Conservation (phyloP, 2,329 filamentous ascomycete genomes). For the Plectosphaerella cucumerina region DNA sequence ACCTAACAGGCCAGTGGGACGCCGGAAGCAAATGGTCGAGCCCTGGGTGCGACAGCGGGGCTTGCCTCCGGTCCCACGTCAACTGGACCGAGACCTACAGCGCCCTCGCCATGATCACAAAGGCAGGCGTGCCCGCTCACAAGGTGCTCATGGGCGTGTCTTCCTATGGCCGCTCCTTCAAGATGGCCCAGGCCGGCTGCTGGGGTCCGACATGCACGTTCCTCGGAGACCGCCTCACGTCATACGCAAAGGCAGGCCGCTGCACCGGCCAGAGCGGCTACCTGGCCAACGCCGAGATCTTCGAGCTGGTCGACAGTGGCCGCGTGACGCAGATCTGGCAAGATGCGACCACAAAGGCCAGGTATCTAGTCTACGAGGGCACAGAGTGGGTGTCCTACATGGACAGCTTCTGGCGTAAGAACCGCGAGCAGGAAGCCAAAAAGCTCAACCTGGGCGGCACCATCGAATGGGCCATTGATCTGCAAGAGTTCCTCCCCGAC, state of each 20-base stretch:
- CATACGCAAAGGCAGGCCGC: conserved; percentile 15
- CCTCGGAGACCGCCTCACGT: conserved; percentile 14
- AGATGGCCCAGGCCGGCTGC: conserved; percentile 23
- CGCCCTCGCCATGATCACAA: conserved; percentile 24
- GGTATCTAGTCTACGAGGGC: conserved; percentile 14
- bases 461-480: conserved; percentile 5
- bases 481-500: conserved; percentile 1
- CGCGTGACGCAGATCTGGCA: no score
- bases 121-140: conserved; percentile 22
- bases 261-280: conserved; percentile 24
- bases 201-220: conserved; percentile 18
- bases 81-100: conserved; percentile 30
- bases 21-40: conserved; percentile 4
- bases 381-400: conserved; percentile 27
- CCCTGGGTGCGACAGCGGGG: conserved; percentile 21
- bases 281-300: conserved; percentile 24
- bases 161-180: conserved; percentile 25
- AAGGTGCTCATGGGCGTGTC: conserved; percentile 25
- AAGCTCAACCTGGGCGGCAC: conserved; percentile 21
- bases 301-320: no score
- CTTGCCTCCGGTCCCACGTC: conserved; percentile 27
- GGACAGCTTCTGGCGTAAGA: conserved; percentile 16
- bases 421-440: conserved; percentile 14
- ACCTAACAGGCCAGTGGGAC: no score
- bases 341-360: conserved; percentile 7